Percentiles rank a stretch among this genome's conserved stretches.
Evolutionary conservation across 441 rosid species (phyloP).

Genomic region (Codiaeum variegatum): DNA sequence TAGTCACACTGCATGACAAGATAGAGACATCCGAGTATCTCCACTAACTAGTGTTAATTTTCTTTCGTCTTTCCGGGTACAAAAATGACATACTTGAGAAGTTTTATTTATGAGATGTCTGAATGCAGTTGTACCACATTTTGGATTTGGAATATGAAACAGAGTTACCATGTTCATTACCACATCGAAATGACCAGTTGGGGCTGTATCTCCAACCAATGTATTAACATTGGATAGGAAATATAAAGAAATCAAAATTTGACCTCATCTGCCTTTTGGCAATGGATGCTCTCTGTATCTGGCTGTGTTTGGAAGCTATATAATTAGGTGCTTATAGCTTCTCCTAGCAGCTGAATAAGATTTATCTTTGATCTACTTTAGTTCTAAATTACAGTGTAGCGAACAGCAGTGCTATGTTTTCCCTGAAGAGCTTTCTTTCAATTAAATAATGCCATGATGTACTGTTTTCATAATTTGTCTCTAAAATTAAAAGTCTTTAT

Average conservation of each 20-base stretch:
- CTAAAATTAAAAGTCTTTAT: neutral
- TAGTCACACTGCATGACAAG: conserved; percentile 11
- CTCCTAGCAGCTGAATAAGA: conserved; percentile 10
- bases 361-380: neutral
- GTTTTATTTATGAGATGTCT: neutral
- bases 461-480: neutral
- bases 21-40: neutral
- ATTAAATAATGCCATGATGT: neutral
- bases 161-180: neutral
- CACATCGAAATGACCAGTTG: neutral
- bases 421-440: neutral
- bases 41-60: conserved; percentile 7
- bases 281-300: conserved; percentile 2
- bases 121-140: neutral
- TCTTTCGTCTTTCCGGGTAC: neutral
- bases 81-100: neutral
- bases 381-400: neutral
- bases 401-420: neutral
- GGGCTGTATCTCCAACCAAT: neutral
- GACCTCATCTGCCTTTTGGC: neutral
- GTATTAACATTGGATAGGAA: neutral
- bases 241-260: neutral
- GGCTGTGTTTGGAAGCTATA: neutral
- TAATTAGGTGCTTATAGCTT: conserved; percentile 9
- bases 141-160: neutral